Base-by-base conservation (phyloP, 2,329 filamentous ascomycete genomes). In the Claviceps spartinae region DNA sequence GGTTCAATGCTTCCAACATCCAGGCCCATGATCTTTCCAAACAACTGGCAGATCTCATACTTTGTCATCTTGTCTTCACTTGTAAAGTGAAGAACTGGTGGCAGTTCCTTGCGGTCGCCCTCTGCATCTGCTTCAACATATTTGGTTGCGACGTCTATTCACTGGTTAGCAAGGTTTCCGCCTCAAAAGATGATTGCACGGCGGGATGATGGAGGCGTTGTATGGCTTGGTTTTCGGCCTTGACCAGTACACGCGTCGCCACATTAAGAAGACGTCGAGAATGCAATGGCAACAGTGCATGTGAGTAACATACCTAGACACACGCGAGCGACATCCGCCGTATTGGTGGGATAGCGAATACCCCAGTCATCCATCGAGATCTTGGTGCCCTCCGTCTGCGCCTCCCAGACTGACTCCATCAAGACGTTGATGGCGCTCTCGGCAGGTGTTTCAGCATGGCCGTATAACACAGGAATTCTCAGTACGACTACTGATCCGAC, bases 291-390 rank as follows among this genome's bases (percentile, higher is more conserved):
- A 26, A 51, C 41, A 45, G n/a, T 20, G n/a, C 3, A 18, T 26
- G 7, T 60, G 52, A 59, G 56, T 67, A 36, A 47, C 72, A 59
- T 71, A 82, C 79, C 79, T 55, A 81, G 75, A 60, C 82, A 86
- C 46, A 95, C 86, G 41, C 90, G 76, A 18, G 77, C 88, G 18
- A 95, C 83, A 62, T 95, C 90, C 63, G 88, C 84, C 0, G 88
- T 95, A 64, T 93, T 93, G 7, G 89, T 95, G 8, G 89, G 89
- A 69, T 88, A 95, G 30, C 89, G 78, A 49, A 86, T 70, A 1
- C 86, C 83, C 82, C 88, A 95, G 65, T 94, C 83, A 62, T 95
- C 89, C 82, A 95, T 90, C 63, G 79, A 82, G 42, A 89, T 73
- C 52, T 75, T 76, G 1, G 73, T 73, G 5, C 73, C 77, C 40